phyloP scores from a whole-genome alignment of 768 basidiomycete genomes.

The Dictyophora rubrovolvata region DNA sequence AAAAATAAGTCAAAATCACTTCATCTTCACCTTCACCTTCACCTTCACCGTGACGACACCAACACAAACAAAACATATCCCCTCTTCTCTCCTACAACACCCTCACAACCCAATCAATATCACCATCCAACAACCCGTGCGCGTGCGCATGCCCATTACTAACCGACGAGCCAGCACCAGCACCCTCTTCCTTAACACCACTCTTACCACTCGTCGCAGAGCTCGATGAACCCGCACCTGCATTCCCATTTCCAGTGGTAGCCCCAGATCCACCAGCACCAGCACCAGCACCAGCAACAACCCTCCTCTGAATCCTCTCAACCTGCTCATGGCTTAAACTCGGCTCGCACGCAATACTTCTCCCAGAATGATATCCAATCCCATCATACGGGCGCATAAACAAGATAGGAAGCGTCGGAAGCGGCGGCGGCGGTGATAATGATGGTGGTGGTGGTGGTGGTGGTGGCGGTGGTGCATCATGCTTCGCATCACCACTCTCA shows the following conservation, averaged over 20 bases:
- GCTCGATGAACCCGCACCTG: slow-evolving; percentile 71
- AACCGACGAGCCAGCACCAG: too few species aligned
- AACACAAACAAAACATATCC: not conserved
- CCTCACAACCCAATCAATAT: not conserved
- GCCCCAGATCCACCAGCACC: slow-evolving; percentile 68
- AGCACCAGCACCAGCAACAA: slow-evolving; percentile 34
- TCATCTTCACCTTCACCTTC: not conserved
- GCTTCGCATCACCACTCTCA: not conserved
- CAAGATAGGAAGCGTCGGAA: slow-evolving; percentile 46
- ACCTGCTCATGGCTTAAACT: slow-evolving; percentile 65
- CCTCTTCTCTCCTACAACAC: not conserved
- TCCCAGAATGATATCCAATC: slow-evolving; percentile 83
- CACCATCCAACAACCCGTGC: not conserved
- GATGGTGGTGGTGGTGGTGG: not conserved
- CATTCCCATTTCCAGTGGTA: slow-evolving; percentile 51
- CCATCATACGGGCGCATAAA: slow-evolving; percentile 78
- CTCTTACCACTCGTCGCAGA: slow-evolving; percentile 35
- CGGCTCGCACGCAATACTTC: slow-evolving; percentile 75
- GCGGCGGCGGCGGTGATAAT: not conserved
- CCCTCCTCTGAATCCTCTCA: slow-evolving; percentile 33
- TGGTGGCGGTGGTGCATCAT: not conserved
- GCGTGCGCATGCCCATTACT: not conserved
- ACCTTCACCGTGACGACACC: not conserved
- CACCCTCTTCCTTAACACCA: not conserved
- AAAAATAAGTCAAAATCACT: slow-evolving; percentile 1